phyloP scores from a whole-genome alignment of 2,329 filamentous ascomycete genomes.

The Fusarium sp. region DNA sequence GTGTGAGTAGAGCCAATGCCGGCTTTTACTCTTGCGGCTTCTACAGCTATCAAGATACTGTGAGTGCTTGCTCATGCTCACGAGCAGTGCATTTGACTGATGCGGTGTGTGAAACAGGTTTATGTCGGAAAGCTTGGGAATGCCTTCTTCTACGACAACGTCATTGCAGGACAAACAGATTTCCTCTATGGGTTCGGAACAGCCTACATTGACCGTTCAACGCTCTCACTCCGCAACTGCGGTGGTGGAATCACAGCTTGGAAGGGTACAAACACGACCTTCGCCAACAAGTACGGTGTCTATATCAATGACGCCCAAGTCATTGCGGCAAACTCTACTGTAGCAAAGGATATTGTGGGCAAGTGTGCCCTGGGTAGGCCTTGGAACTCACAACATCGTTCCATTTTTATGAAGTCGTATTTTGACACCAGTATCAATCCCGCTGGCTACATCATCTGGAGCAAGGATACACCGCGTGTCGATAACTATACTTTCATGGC shows the following conservation, averaged over 20 bases:
- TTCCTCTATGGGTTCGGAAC: constrained; percentile 77
- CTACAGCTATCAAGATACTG: constrained; percentile 76
- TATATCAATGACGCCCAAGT: constrained; percentile 69
- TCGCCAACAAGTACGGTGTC: constrained; percentile 73
- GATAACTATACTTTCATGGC: constrained; percentile 65
- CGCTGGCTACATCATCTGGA: constrained; percentile 60
- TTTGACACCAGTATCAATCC: constrained; percentile 65
- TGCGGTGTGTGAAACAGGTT: constrained; percentile 51
- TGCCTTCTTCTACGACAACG: constrained; percentile 69
- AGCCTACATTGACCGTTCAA: constrained; percentile 66
- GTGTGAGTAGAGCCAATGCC: constrained; percentile 71
- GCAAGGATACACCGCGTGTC: constrained; percentile 21
- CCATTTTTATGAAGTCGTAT: constrained; percentile 65
- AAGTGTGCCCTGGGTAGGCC: constrained; percentile 69
- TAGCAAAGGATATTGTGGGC: constrained; percentile 50
- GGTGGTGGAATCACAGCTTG: constrained; percentile 76
- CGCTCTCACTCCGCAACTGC: constrained; percentile 67
- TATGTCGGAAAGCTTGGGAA: constrained; percentile 77
- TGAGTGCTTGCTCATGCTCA: constrained; percentile 47
- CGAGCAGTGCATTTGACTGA: not conserved
- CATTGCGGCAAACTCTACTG: constrained; percentile 63
- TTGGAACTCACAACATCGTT: constrained; percentile 69
- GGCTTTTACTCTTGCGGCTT: constrained; percentile 75
- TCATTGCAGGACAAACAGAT: constrained; percentile 74
- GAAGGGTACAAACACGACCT: constrained; percentile 74